Evolutionary conservation across 768 basidiomycete species (phyloP).

Genomic region (Saitozyma sp.): DNA sequence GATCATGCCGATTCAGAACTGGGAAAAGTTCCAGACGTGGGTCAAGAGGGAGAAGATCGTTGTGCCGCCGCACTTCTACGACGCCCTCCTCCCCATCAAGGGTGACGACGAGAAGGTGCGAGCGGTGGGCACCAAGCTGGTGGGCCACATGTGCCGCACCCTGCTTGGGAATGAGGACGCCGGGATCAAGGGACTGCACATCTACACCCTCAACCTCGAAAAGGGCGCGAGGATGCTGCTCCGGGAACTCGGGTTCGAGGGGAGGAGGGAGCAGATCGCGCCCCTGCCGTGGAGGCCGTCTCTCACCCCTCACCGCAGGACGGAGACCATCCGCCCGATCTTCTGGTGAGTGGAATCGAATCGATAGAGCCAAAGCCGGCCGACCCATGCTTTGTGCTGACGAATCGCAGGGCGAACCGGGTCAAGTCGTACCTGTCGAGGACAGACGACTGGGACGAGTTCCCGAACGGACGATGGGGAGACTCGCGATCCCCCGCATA

Average conservation of each 20-base stretch:
- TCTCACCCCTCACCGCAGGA: conserved; percentile 85
- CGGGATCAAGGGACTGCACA: conserved; percentile 85
- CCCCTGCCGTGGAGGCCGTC: conserved; percentile 97
- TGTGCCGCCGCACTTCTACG: conserved; percentile 74
- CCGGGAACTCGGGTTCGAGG: conserved; percentile 75
- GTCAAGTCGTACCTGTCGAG: conserved; percentile 8
- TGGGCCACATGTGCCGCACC: conserved; percentile 87
- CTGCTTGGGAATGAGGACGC: conserved; percentile 72
- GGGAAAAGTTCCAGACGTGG: conserved; percentile 86
- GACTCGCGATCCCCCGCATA: conserved; percentile 97
- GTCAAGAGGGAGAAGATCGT: conserved; percentile 53
- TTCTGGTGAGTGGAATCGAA: conserved; percentile 63
- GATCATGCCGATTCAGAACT: conserved; percentile 93
- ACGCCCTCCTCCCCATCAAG: conserved; percentile 79
- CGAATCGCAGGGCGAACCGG: conserved; percentile 4
- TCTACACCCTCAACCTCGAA: conserved; percentile 97
- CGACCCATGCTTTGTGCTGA: not conserved
- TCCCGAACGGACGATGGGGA: conserved; percentile 97
- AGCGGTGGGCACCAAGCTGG: conserved; percentile 87
- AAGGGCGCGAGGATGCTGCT: conserved; percentile 93
- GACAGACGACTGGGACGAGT: conserved; percentile 97
- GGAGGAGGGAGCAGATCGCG: conserved; percentile 72
- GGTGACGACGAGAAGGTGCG: conserved; percentile 91
- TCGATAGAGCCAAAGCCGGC: not conserved
- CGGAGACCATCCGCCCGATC: conserved; percentile 92